phyloP scores from a whole-genome alignment of 495 filamentous ascomycete species.

The Talaromyces thailandensis region DNA sequence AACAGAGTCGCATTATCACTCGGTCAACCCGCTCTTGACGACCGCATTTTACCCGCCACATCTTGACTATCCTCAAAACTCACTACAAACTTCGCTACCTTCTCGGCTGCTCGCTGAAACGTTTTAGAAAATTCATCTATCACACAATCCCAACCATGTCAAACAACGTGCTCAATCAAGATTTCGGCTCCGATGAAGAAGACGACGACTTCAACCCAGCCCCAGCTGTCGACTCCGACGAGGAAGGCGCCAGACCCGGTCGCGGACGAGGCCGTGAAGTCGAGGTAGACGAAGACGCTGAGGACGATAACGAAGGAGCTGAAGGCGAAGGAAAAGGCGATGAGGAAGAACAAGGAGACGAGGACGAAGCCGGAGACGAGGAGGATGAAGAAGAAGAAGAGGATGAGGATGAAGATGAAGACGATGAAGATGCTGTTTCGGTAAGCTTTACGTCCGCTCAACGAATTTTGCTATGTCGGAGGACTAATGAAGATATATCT shows the following conservation, averaged over 20 bases:
- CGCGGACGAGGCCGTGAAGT: constrained; percentile 23
- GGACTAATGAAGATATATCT: constrained; percentile 5
- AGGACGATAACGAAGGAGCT: constrained; percentile 39
- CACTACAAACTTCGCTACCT: background rate
- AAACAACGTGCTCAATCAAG: constrained; percentile 40
- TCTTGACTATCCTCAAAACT: background rate
- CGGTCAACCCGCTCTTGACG: background rate
- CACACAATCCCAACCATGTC: constrained; percentile 31
- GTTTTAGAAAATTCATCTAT: background rate
- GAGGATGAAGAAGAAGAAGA: constrained; percentile 41
- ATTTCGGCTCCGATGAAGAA: constrained; percentile 66
- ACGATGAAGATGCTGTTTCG: constrained; percentile 52
- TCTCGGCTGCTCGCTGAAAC: background rate
- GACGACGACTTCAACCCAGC: constrained; percentile 77
- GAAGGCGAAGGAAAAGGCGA: constrained; percentile 33
- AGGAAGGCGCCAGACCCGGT: constrained; percentile 45
- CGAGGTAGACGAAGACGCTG: constrained; percentile 30
- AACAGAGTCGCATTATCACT: background rate
- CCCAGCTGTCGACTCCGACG: constrained; percentile 58
- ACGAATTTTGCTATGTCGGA: constrained; percentile 3
- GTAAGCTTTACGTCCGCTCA: constrained; percentile 22
- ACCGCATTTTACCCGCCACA: background rate
- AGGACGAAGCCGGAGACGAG: constrained; percentile 36
- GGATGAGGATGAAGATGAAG: constrained; percentile 45
- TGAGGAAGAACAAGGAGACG: constrained; percentile 13